Evolutionary conservation across 768 basidiomycete genomes (phyloP), one percentile per base, ranked within the genome.

Genomic region (Pleurotus platypus): DNA sequence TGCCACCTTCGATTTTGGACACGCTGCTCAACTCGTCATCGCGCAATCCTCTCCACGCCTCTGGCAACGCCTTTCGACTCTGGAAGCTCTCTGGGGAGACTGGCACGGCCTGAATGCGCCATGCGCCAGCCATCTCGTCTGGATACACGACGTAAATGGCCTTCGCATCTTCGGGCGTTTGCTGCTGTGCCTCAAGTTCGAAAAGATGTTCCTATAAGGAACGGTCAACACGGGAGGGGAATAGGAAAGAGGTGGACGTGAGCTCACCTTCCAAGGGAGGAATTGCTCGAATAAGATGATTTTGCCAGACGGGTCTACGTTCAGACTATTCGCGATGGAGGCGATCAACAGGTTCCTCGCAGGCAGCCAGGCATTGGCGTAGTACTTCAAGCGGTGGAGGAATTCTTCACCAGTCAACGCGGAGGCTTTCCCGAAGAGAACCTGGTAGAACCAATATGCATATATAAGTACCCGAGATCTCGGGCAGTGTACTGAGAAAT

Each of bases 51-150:
- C 95, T 81, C 97, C 97, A 99, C 60, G 79, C 77, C 66, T 97
- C 94, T 1, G 97, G 97, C 40, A 99, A 76, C 1, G 94, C 86
- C 71, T 96, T 97, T 27, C 96, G 82, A 70, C 89, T 94, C 66
- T 87, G 83, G 63, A 98, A 99, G 67, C 89, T 91, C 62, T 91
- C 90, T 1, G 90, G 76, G 0, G 85, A 77, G 47, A 86, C 71
- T 5, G 96, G 89, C 15, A 99, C 90, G 5, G 96, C 95, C 68
- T 98, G 96, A 46, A 99, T 73, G 42, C 97, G 86, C 95, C 95
- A 99, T 66, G 79, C 86, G 5, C 75, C 79, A 11, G 70, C 76
- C 0, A 75, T 77, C 68, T 92, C 91, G 63, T 98, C 95, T 1
- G 93, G 90, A 68, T 98, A 98, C 55, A 99, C 75, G 53, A 94